Base-by-base conservation (phyloP, 164 flowering plant genomes). In the Magnolia changhungtana region DNA sequence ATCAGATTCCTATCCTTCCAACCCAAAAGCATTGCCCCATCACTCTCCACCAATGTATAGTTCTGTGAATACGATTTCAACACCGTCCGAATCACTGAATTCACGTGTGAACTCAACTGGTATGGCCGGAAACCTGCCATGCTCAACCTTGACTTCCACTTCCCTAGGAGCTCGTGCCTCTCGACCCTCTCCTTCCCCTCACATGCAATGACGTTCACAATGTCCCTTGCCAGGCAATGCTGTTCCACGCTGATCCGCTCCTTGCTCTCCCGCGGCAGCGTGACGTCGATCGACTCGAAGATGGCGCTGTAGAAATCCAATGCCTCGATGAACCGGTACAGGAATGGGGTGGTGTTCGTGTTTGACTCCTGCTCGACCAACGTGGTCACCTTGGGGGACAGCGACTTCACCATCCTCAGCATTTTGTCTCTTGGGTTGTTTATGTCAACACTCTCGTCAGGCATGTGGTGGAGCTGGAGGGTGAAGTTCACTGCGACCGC, bases 331-430 rank as follows among this genome's bases (percentile, higher is more conserved):
- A 89, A 92, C 80, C 97, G 81, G 0, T 82, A 69, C 37, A 90
- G 71, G 79, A 92, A 92, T 6, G 93, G 87, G 7, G 95, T 83
- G 16, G 97, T 92, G 86, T 92, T 92, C 50, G 92, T 89, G 83
- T 92, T 90, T 6, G 91, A 90, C 77, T 92, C 97, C 74, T 92
- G 97, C 82, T 92, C 97, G 14, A 90, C 90, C 80, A 92, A 71
- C 7, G 94, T 90, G 70, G 74, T 77, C 51, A 92, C 93, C 78
- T 86, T 92, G 27, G 97, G 97, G 50, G 85, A 82, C 14, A 92
- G 82, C 18, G 90, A 85, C 80, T 84, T 89, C 67, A 92, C 81
- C 95, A 88, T 85, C 77, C 97, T 79, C 49, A 92, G 79, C n/a
- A 92, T 84, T 65, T 79, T 88, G 52, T 92, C 97, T 70, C 97